A percentile compares a stretch with the other conserved stretches of the same genome.
These are phyloP conservation scores for Paralagenidium karlingii DNA, from an alignment of 352 stramenopile genomes.

Conservation along the genomic window DNA sequence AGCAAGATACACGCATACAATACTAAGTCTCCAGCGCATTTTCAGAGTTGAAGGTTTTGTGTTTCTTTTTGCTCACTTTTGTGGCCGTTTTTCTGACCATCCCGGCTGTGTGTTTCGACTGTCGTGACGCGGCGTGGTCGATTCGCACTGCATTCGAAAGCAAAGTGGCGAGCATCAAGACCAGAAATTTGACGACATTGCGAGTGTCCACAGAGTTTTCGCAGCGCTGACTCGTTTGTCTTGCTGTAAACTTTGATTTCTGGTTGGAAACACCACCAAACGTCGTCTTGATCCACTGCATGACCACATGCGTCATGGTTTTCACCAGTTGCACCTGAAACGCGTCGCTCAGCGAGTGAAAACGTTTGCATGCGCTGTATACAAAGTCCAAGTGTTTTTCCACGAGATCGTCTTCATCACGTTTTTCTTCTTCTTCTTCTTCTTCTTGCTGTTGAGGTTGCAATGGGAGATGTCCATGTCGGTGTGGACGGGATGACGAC, in stretches of 20 bases:
- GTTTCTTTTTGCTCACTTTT: neutral
- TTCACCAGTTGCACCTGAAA: slow-evolving; percentile 51
- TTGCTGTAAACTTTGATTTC: neutral
- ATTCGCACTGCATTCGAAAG: too few species aligned
- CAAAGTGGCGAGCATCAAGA: too few species aligned
- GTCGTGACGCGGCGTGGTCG: too few species aligned
- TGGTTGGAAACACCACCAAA: slow-evolving; percentile 2
- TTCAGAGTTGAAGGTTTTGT: neutral
- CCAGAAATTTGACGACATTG: too few species aligned
- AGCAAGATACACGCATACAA: neutral
- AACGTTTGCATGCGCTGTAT: too few species aligned
- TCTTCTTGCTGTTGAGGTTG: neutral
- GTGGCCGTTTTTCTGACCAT: neutral
- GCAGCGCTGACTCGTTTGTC: too few species aligned
- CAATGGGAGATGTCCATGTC: slow-evolving; percentile 1
- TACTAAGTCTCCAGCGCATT: neutral
- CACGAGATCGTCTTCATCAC: neutral
- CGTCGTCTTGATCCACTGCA: neutral
- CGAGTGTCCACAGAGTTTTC: too few species aligned
- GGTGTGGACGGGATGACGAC: neutral
- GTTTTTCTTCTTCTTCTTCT: neutral
- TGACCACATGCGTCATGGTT: too few species aligned
- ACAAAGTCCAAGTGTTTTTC: too few species aligned
- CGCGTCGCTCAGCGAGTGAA: too few species aligned
- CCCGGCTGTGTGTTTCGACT: too few species aligned